Conservation (phyloP, 2,329 filamentous ascomycete genomes). For the Chalaropsis ovoidea region DNA sequence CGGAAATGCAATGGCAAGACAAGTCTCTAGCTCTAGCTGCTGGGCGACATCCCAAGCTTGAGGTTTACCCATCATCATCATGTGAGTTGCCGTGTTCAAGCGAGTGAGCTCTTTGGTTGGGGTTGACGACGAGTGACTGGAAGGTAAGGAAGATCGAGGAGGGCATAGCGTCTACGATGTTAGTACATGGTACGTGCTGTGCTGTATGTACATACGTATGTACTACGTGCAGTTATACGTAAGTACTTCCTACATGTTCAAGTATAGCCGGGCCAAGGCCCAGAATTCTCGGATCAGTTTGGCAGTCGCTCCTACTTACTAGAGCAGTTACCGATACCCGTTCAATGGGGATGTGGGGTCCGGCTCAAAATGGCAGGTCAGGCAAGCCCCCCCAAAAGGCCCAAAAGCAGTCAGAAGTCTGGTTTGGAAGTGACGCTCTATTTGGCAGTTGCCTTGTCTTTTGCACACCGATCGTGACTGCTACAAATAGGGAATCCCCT, state of each 20-base stretch:
- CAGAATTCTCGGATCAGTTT: background rate
- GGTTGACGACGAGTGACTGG: background rate
- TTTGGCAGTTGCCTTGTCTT: background rate
- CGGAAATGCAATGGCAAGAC: background rate
- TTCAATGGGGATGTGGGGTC: background rate
- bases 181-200: too few relatives aligned
- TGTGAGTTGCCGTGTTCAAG: background rate
- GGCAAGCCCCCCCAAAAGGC: background rate
- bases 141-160: too few relatives aligned
- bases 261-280: too few relatives aligned
- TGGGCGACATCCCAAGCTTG: background rate
- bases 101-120: background rate
- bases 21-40: background rate
- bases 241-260: too few relatives aligned
- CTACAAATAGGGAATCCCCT: background rate
- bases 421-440: background rate
- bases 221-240: too few relatives aligned
- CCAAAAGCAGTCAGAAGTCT: background rate
- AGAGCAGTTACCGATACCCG: background rate
- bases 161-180: too few relatives aligned
- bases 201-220: too few relatives aligned
- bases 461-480: background rate
- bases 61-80: background rate
- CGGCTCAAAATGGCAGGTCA: background rate
- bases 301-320: background rate